Evolutionary conservation across 116 monocot species (phyloP), one percentile per base, ranked within the genome.

Genomic region (Iris pallida): DNA sequence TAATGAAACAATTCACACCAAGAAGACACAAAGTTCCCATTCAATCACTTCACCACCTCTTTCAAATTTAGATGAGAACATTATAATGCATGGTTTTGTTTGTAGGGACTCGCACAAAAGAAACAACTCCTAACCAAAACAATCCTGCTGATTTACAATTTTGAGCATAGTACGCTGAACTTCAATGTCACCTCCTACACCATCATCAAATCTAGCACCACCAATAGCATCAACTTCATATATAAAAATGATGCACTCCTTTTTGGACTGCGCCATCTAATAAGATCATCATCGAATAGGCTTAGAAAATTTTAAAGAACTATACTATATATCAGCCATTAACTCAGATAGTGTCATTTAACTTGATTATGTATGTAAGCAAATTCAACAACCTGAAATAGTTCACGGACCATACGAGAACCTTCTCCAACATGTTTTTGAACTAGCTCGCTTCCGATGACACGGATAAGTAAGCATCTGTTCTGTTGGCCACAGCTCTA

Each of bases 391-490:
- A 89, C 85, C 91, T 92, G 89, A 68, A 93, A 93, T 15, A 93
- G 82, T 73, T 93, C 93, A 5, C 93, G 89, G 45, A 93, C 93
- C 93, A 93, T 93, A 19, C 93, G 78, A 62, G 93, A 89, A 8
- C 93, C 93, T 69, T 93, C 93, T 51, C 89, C 93, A 20, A 93
- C 93, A 82, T 93, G 89, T 53, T 93, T 93, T 18, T 93, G 89
- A 66, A 83, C 77, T 64, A 76, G 82, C 55, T 87, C 86, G 20
- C 86, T 87, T 63, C 86, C 86, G 72, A 93, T 93, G 49, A 93
- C 89, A 76, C 89, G 89, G 10, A 89, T 93, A 64, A 93, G 66
- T 86, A 93, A 7, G 93, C 93, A 84, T 93, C 93, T 17, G 92
- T 92, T 72, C 92, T 73, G 76, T 92, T 92, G 6, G 92, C 92